phyloP scores from a whole-genome alignment of 1,284 basidiomycete species.

The Malassezia brasiliensis region DNA sequence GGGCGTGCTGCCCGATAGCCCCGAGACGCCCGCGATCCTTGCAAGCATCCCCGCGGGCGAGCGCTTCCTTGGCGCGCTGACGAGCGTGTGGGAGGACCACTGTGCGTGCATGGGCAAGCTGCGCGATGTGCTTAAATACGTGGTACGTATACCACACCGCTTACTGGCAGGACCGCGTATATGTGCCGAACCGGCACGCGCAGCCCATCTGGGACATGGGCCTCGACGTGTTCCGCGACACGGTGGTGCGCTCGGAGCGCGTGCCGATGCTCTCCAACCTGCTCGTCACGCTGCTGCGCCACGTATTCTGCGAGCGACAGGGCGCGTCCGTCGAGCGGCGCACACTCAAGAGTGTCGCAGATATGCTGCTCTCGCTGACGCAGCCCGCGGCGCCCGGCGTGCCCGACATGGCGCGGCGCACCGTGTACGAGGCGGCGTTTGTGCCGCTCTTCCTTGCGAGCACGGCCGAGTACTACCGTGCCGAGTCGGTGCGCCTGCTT shows the following conservation, averaged over 20 bases:
- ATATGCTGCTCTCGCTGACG: constrained; percentile 66
- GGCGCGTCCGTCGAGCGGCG: constrained; percentile 85
- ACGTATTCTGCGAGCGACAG: constrained; percentile 82
- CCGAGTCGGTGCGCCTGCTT: constrained; percentile 65
- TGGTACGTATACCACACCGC: constrained; percentile 51
- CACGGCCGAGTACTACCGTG: constrained; percentile 68
- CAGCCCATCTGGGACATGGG: constrained; percentile 70
- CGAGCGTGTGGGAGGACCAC: constrained; percentile 89
- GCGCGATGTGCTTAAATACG: constrained; percentile 84
- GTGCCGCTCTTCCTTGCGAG: constrained; percentile 73
- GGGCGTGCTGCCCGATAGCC: constrained; percentile 21
- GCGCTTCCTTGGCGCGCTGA: constrained; percentile 69
- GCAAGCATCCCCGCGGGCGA: constrained; percentile 60
- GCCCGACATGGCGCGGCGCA: constrained; percentile 34
- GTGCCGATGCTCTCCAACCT: constrained; percentile 73
- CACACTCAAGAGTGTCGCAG: constrained; percentile 74
- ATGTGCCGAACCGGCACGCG: constrained; percentile 31
- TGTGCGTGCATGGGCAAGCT: constrained; percentile 78
- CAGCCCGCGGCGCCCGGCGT: constrained; percentile 34
- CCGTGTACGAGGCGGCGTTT: constrained; percentile 74
- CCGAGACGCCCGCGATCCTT: constrained; percentile 30
- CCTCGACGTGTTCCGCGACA: constrained; percentile 69
- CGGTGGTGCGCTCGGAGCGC: constrained; percentile 58
- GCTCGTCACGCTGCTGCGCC: constrained; percentile 68
- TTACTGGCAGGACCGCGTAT: constrained; percentile 24